A percentile compares a stretch with the other conserved stretches of the same genome.
phyloP scores from a whole-genome alignment of 78 protist genomes.

The Dictyostelium firmibasis region DNA sequence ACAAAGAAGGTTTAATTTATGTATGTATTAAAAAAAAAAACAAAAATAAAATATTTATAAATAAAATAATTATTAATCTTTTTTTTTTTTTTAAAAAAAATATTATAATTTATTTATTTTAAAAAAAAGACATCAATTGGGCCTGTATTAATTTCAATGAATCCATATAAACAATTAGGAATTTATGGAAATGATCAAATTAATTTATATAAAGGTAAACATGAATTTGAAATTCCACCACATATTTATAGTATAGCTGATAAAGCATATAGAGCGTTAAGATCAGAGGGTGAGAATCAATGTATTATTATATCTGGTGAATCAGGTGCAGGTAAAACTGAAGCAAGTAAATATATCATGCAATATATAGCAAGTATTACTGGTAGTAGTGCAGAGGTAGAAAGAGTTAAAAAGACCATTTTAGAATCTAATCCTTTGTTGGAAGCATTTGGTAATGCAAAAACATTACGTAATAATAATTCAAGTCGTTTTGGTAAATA shows the following conservation, averaged over 20 bases:
- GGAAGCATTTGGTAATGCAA: constrained; percentile 98
- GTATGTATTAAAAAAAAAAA: constrained; percentile 31
- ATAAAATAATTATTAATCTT: not conserved
- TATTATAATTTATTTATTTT: too few relatives aligned
- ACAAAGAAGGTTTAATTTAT: constrained; percentile 87
- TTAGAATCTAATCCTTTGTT: constrained; percentile 87
- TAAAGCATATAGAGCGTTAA: constrained; percentile 68
- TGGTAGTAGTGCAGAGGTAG: constrained; percentile 81
- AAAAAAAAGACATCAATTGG: constrained; percentile 86
- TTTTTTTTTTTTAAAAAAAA: not conserved
- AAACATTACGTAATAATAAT: constrained; percentile 97
- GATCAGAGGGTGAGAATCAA: constrained; percentile 73
- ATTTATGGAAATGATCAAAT: constrained; percentile 69
- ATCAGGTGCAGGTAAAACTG: constrained; percentile 89
- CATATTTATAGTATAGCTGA: constrained; percentile 87
- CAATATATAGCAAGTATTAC: constrained; percentile 82
- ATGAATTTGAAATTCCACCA: constrained; percentile 88
- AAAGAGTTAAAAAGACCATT: constrained; percentile 88
- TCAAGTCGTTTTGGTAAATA: constrained; percentile 94
- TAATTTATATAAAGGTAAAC: constrained; percentile 75
- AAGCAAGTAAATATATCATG: constrained; percentile 78
- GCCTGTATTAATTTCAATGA: constrained; percentile 89
- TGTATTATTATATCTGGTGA: constrained; percentile 86
- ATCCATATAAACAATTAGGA: constrained; percentile 90
- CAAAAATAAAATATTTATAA: not conserved